Evolutionary conservation across 1,139 yeast genomes (phyloP).

Genomic region (Hemisphaericaspora lyxosophila): DNA sequence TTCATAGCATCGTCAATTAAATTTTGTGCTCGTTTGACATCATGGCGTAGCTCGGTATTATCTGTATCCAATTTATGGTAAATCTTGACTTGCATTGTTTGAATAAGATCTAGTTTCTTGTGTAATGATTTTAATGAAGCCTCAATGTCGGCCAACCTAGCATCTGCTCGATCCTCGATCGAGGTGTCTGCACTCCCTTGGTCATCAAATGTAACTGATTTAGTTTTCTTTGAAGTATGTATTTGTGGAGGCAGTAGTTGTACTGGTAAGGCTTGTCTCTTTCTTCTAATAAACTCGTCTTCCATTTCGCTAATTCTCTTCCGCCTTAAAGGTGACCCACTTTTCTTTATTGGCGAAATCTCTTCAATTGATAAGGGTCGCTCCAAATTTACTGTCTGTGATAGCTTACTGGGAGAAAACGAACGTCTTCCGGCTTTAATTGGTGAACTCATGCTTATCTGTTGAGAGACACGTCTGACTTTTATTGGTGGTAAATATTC

Average conservation of each 20-base stretch:
- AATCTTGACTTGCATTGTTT: constrained; percentile 15
- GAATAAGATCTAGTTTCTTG: constrained; percentile 4
- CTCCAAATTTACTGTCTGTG: too few species aligned
- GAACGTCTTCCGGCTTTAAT: background rate
- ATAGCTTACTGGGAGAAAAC: constrained; percentile 1
- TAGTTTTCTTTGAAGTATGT: background rate
- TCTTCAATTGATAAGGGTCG: background rate
- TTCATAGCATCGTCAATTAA: constrained; percentile 2
- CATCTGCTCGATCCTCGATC: background rate
- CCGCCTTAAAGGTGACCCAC: constrained; percentile 40
- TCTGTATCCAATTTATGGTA: constrained; percentile 15
- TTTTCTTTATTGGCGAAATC: constrained; percentile 31
- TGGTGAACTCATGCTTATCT: constrained; percentile 2
- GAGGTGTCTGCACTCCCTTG: background rate
- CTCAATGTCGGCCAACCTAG: constrained; percentile 2
- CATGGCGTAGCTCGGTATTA: constrained; percentile 3
- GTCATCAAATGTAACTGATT: constrained; percentile 5
- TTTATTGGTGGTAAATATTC: too few species aligned
- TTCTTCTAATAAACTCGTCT: constrained; percentile 7
- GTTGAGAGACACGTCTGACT: too few species aligned
- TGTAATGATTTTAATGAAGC: constrained; percentile 1
- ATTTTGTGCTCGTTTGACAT: constrained; percentile 2
- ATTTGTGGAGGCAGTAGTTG: background rate
- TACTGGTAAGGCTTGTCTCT: background rate
- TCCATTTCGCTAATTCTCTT: constrained; percentile 32